Evolutionary conservation across 306 rosid species (phyloP).

Genomic region (Casuarina glauca): DNA sequence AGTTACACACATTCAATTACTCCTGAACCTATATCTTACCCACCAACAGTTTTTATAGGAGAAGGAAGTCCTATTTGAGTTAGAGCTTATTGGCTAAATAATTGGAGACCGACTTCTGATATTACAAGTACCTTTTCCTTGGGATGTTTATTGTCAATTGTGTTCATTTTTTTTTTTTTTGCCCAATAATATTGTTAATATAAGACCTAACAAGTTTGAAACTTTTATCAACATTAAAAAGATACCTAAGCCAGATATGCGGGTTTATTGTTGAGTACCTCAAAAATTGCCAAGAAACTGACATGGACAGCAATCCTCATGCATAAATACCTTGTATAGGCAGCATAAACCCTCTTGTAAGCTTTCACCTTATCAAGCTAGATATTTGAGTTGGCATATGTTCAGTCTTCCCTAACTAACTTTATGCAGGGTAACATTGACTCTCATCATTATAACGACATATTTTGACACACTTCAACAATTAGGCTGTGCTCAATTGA

Average conservation of each 20-base stretch:
- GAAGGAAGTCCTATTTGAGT: background rate
- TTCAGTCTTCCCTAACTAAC: background rate
- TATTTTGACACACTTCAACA: background rate
- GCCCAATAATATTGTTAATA: background rate
- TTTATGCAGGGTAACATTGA: background rate
- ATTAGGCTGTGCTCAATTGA: background rate
- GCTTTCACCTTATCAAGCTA: slow-evolving; percentile 4
- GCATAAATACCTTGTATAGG: background rate
- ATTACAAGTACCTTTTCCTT: background rate
- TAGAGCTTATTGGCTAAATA: background rate
- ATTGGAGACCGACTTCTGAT: background rate
- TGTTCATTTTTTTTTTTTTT: background rate
- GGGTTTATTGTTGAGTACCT: background rate
- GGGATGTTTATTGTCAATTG: background rate
- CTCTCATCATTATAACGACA: slow-evolving; percentile 1
- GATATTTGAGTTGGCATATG: background rate
- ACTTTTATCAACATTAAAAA: background rate
- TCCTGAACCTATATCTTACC: background rate
- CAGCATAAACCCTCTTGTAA: background rate
- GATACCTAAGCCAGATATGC: background rate
- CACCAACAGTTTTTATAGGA: background rate
- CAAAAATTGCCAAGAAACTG: background rate
- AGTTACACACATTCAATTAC: background rate
- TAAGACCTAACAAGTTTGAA: background rate
- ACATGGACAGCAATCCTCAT: background rate